Conservation (phyloP, 2,329 filamentous ascomycete species). For the Nannizzia gypsea region DNA sequence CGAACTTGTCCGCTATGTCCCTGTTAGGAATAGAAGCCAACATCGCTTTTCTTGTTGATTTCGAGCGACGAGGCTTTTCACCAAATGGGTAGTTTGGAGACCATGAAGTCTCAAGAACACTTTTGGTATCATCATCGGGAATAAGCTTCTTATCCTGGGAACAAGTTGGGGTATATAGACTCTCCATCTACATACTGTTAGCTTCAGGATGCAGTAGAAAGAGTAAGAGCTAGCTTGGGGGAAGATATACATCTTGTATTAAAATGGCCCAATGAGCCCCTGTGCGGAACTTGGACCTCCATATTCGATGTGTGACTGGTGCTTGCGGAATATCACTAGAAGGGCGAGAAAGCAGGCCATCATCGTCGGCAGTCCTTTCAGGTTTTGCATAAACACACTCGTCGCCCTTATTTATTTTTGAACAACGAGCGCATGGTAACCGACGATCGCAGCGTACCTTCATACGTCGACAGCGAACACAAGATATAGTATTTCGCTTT, state of each 20-base stretch:
- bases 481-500: slow-evolving; percentile 8
- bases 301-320: slow-evolving; percentile 6
- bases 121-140: background rate
- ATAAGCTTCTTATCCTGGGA: background rate
- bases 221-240: too few species aligned
- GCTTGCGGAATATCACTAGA: slow-evolving; percentile 3
- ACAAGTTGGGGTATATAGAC: slow-evolving; percentile 13
- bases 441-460: slow-evolving; percentile 11
- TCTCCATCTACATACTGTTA: slow-evolving; percentile 9
- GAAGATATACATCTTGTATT: slow-evolving; percentile 7
- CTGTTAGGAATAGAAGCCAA: slow-evolving; percentile 8
- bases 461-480: slow-evolving; percentile 11
- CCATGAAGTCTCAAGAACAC: background rate
- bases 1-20: slow-evolving; percentile 34
- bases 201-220: background rate
- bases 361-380: background rate
- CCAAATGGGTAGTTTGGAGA: background rate
- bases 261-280: slow-evolving; percentile 10
- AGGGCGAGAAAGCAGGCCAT: background rate
- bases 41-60: slow-evolving; percentile 10
- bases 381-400: slow-evolving; percentile 7
- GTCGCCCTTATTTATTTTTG: slow-evolving; percentile 6
- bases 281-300: slow-evolving; percentile 10
- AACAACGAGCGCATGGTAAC: slow-evolving; percentile 9
- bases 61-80: background rate